These are phyloP conservation scores for Magnolia officinalis DNA, from an alignment of 164 flowering plant genomes.

Conservation along the genomic window DNA sequence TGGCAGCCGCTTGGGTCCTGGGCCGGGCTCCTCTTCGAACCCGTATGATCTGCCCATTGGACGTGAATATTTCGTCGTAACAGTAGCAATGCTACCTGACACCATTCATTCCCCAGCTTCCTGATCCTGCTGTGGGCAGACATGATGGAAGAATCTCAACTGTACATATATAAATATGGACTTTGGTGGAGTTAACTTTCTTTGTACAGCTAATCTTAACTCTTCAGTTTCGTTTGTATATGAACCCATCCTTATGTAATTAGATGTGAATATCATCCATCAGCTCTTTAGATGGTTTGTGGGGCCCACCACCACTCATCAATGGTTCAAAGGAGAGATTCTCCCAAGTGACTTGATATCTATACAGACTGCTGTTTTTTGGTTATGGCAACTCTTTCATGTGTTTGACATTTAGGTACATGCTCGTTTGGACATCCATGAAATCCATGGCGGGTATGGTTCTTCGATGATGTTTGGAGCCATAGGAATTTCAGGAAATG, in stretches of 20 bases:
- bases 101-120: conserved; percentile 66
- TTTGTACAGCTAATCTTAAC: conserved; percentile 10
- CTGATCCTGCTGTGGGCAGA: conserved; percentile 8
- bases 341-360: too few species aligned
- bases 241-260: background rate
- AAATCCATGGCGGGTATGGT: too few species aligned
- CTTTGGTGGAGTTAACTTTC: background rate
- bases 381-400: too few species aligned
- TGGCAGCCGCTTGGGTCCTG: conserved; percentile 15
- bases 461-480: too few species aligned
- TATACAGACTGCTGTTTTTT: too few species aligned
- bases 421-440: too few species aligned
- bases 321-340: background rate
- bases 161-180: conserved; percentile 6
- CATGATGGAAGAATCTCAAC: conserved; percentile 15
- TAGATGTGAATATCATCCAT: conserved; percentile 7
- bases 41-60: conserved; percentile 79
- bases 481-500: too few species aligned
- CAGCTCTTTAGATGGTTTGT: background rate
- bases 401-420: too few species aligned
- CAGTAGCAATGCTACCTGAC: conserved; percentile 93
- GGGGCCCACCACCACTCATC: background rate
- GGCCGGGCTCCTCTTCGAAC: conserved; percentile 21
- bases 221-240: conserved; percentile 2
- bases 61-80: conserved; percentile 85